Base-by-base conservation (phyloP, 2,329 filamentous ascomycete genomes). In the Aspergillus ochraceus region DNA sequence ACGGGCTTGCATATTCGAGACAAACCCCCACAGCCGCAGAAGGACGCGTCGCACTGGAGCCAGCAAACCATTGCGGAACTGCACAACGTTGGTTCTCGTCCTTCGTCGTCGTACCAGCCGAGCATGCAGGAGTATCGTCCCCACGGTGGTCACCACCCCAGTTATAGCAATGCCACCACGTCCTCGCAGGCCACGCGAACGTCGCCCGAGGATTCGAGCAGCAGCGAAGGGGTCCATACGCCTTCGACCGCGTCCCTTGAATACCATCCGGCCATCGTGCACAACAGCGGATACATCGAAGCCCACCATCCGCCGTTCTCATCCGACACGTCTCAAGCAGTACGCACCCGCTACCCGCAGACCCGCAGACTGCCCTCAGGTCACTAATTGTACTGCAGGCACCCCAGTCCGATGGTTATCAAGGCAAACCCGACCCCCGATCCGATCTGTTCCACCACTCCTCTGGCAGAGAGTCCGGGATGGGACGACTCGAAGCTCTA, bases 131-230 rank as follows among this genome's bases (percentile, higher is more conserved):
- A 73, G 12, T 64, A 65, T 50, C 59, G 72, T 61, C 66, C 68
- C 54, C 66, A 69, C 53, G 55, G 68, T 63, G 51, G 67, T 57
- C 65, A 71, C 62, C 59, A 64, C 26, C 58, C 62, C 54, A 60
- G 68, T 52, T 64, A 66, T 29, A 66, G 68, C 29, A 71, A 65
- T 47, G 59, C 66, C 19, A 69, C 68, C 6, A 66, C 69, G 36
- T 61, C 68, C 22, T 71, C 71, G 36, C 71, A 71, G 42, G 66
- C 71, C 20, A 67, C 71, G 19, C 75, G 77, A 45, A 77, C 74
- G 17, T 80, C 79, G n/a, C 79, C 80, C 1, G 79, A 80, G 64
- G 79, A 80, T 65, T 80, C 79, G 1, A 81, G 78, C 63, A 81
- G 78, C 66, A 81, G 78, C 57, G 80, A 81, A 60, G 78, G 78